Percentiles rank a stretch among this genome's conserved stretches.
These are phyloP conservation scores for Sonneratia alba DNA, from an alignment of 345 rosid species.

Conservation along the genomic window DNA sequence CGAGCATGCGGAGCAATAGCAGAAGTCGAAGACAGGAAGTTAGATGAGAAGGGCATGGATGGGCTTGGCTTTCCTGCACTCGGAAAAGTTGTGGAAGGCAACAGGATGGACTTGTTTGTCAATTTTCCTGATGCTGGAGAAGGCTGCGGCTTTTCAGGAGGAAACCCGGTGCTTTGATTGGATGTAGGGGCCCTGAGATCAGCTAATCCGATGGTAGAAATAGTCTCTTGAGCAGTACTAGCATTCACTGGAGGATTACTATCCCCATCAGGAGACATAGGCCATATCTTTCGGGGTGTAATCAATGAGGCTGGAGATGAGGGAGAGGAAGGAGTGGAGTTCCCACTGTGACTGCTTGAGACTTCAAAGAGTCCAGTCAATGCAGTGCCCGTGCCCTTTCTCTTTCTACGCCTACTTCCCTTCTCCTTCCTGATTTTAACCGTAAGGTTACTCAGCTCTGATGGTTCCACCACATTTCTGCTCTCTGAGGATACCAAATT, in stretches of 20 bases:
- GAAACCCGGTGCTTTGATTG: neutral
- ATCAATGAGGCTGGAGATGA: slow-evolving; percentile 40
- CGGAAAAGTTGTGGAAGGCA: too few relatives aligned
- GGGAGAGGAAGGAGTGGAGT: slow-evolving; percentile 88
- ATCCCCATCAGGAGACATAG: slow-evolving; percentile 27
- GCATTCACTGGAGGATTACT: slow-evolving; percentile 22
- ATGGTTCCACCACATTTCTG: slow-evolving; percentile 21
- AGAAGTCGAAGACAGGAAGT: too few relatives aligned
- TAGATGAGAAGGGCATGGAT: too few relatives aligned
- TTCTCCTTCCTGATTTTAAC: slow-evolving; percentile 55
- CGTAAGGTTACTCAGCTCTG: slow-evolving; percentile 42
- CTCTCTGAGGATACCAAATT: slow-evolving; percentile 19
- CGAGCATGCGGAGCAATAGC: too few relatives aligned
- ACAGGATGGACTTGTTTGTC: too few relatives aligned
- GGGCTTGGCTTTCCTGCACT: too few relatives aligned
- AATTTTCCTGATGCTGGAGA: too few relatives aligned
- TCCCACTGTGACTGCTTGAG: slow-evolving; percentile 87
- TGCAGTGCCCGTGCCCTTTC: slow-evolving; percentile 40
- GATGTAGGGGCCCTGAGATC: neutral
- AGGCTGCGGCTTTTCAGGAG: neutral
- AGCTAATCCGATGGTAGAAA: neutral
- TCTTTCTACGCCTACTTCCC: slow-evolving; percentile 65
- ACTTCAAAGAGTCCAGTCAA: slow-evolving; percentile 40
- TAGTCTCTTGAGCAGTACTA: neutral
- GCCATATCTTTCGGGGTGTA: slow-evolving; percentile 12